A percentile compares a stretch with the other conserved stretches of the same genome.
Evolutionary conservation across 306 rosid genomes (phyloP).

Genomic region (Cucumis hystrix): DNA sequence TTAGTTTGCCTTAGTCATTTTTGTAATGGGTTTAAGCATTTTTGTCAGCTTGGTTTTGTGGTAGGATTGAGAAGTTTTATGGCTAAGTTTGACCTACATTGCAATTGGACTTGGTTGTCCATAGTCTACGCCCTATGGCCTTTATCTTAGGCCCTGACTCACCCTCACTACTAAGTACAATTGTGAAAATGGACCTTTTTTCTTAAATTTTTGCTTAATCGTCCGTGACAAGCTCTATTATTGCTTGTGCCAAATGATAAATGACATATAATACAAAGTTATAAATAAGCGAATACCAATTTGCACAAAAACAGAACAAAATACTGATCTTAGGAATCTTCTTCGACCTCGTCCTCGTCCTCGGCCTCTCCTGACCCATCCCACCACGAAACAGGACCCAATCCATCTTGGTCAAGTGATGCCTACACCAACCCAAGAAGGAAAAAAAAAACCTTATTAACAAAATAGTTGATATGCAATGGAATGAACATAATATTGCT

Average conservation of each 20-base stretch:
- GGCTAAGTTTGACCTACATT: not conserved
- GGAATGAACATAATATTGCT: not conserved
- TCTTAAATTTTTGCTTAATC: no score
- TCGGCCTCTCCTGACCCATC: conserved; percentile 13
- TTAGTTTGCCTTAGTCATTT: not conserved
- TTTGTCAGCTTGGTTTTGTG: not conserved
- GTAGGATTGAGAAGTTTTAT: not conserved
- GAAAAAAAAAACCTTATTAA: not conserved
- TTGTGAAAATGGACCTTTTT: no score
- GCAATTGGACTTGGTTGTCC: not conserved
- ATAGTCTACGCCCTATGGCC: no score
- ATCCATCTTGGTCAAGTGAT: conserved; percentile 22
- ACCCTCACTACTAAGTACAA: no score
- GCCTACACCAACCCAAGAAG: conserved; percentile 10
- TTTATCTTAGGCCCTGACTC: no score
- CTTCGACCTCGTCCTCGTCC: not conserved
- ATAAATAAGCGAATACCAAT: not conserved
- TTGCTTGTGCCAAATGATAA: not conserved
- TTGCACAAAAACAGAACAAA: not conserved
- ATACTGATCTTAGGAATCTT: not conserved
- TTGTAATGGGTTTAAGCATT: not conserved
- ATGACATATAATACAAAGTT: not conserved
- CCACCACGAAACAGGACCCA: conserved; percentile 38
- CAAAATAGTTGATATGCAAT: not conserved
- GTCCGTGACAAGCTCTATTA: no score